phyloP scores from a whole-genome alignment of 208 protist genomes.

The Crithidia sp. region DNA sequence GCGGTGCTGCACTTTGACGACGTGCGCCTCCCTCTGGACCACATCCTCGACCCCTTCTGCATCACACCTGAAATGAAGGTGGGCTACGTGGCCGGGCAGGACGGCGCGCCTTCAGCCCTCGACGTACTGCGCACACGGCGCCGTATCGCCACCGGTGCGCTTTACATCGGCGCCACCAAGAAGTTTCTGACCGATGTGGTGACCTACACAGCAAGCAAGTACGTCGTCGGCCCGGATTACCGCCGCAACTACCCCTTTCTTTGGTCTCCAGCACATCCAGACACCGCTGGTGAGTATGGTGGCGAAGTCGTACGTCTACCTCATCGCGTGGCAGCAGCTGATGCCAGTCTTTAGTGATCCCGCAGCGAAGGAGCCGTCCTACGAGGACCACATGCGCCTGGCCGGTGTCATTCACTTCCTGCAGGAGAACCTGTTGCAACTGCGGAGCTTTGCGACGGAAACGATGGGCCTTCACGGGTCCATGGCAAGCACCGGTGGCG shows the following conservation, averaged over 20 bases:
- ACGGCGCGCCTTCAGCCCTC: conserved; percentile 35
- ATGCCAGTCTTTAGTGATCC: conserved; percentile 59
- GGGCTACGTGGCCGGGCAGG: conserved; percentile 43
- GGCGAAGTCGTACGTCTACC: conserved; percentile 77
- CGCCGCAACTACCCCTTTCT: conserved; percentile 83
- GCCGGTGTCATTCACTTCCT: conserved; percentile 80
- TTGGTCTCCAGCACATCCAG: conserved; percentile 89
- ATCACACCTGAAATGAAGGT: conserved; percentile 60
- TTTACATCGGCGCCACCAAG: conserved; percentile 77
- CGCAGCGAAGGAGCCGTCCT: conserved; percentile 37
- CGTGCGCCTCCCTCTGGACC: conserved; percentile 55
- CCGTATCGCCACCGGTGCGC: conserved; percentile 72
- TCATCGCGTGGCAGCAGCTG: conserved; percentile 69
- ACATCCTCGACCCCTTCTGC: conserved; percentile 64
- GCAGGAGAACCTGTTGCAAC: conserved; percentile 65
- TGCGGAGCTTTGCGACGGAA: conserved; percentile 55
- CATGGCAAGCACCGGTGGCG: conserved; percentile 53
- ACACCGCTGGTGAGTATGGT: conserved; percentile 79
- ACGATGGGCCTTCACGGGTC: conserved; percentile 74
- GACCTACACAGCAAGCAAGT: conserved; percentile 62
- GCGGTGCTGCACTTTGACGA: conserved; percentile 83
- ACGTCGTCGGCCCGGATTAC: conserved; percentile 74
- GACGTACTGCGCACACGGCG: conserved; percentile 66
- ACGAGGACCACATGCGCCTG: conserved; percentile 83
- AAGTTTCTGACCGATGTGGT: conserved; percentile 67